Base-by-base conservation (phyloP, 73 alveolate genomes). In the Paraurostyla sp. region DNA sequence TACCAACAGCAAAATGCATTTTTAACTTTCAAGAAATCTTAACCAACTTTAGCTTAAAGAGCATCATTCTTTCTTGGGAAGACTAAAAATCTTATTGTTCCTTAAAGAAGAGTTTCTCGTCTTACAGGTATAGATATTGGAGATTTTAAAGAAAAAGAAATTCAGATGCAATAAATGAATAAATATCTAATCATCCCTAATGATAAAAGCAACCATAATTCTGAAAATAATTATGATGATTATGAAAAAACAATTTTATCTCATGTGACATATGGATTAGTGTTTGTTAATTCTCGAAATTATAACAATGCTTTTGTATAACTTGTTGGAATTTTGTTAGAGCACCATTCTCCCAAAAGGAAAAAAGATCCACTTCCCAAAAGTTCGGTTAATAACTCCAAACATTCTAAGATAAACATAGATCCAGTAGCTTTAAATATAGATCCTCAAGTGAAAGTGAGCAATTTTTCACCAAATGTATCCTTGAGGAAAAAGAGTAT, bases 401-500 rank as follows among this genome's bases (percentile, higher is more conserved):
- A n/a, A n/a, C n/a, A n/a, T n/a, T n/a, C n/a, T n/a, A n/a, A n/a
- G n/a, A n/a, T n/a, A n/a, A n/a, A n/a, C n/a, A n/a, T n/a, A n/a
- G n/a, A n/a, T n/a, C n/a, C n/a, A n/a, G n/a, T n/a, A n/a, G n/a
- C n/a, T n/a, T n/a, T n/a, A n/a, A n/a, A n/a, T n/a, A n/a, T n/a
- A n/a, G n/a, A n/a, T n/a, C n/a, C n/a, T n/a, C n/a, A n/a, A n/a
- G 46, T 65, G 16, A 65, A 38, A 13, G 82, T 65, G 35, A 65
- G 82, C 25, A 9, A 33, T 32, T 65, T 65, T 22, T 35, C 59
- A 2, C 82, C 82, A 11, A 58, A 65, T 65, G 58, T 65, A 2
- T 65, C 82, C 1, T 9, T 13, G 18, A 33, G 82, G 41, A 65
- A 65, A 38, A 40, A 6, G 7, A 16, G n/a, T n/a, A n/a, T n/a